phyloP scores from a whole-genome alignment of 306 rosid species.

The cucumber (Cucumis sativus) region Cucumber_9930_V3 NC_026657.2:1593001-1593500 shows the following conservation, averaged over 20 bases:
- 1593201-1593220: background rate
- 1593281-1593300: background rate
- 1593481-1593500: background rate
- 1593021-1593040: background rate
- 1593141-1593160: background rate
- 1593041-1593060: background rate
- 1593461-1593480: background rate
- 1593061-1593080: no score
- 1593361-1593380: background rate
- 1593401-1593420: background rate
- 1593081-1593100: no score
- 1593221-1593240: background rate
- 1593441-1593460: background rate
- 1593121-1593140: background rate
- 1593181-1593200: background rate
- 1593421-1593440: background rate
- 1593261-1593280: background rate
- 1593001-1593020: background rate
- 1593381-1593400: background rate
- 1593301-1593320: background rate
- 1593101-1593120: no score
- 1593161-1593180: background rate
- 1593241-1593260: background rate
- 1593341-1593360: background rate
- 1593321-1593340: conserved; percentile 3